Conservation (phyloP, 192 early-diverging fungal genomes). For the Coemansia umbellata region DNA sequence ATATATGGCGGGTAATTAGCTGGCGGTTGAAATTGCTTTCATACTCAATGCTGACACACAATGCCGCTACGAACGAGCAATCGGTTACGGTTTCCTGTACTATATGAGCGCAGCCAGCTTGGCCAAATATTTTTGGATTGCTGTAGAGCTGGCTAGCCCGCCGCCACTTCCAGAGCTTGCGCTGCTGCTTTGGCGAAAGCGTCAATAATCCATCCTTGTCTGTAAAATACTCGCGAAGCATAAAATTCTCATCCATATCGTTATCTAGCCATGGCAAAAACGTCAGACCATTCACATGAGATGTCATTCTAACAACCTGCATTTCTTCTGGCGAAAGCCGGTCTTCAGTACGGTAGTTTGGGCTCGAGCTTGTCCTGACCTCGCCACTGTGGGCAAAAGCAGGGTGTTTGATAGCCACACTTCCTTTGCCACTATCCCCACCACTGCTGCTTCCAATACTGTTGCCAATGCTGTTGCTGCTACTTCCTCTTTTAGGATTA, state of each 20-base stretch:
- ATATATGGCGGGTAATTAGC: conserved; percentile 83
- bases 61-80: conserved; percentile 92
- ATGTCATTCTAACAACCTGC: conserved; percentile 62
- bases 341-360: conserved; percentile 1
- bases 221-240: conserved; percentile 49
- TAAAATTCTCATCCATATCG: conserved; percentile 64
- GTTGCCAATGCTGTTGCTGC: conserved; percentile 9
- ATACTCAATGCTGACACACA: conserved; percentile 80
- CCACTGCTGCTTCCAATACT: neutral
- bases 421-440: neutral
- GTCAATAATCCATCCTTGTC: conserved; percentile 77
- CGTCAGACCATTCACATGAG: conserved; percentile 64
- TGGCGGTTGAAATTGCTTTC: conserved; percentile 69
- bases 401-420: neutral
- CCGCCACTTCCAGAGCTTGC: conserved; percentile 76
- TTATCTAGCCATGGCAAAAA: conserved; percentile 72
- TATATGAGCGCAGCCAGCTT: conserved; percentile 64
- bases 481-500: neutral
- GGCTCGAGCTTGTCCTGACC: neutral
- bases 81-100: conserved; percentile 89
- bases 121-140: conserved; percentile 62
- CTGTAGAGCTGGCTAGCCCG: conserved; percentile 71
- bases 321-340: conserved; percentile 51
- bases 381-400: neutral
- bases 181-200: conserved; percentile 71